Evolutionary conservation across 108 stramenopile genomes (phyloP).

Genomic region (Bacterosira constricta): DNA sequence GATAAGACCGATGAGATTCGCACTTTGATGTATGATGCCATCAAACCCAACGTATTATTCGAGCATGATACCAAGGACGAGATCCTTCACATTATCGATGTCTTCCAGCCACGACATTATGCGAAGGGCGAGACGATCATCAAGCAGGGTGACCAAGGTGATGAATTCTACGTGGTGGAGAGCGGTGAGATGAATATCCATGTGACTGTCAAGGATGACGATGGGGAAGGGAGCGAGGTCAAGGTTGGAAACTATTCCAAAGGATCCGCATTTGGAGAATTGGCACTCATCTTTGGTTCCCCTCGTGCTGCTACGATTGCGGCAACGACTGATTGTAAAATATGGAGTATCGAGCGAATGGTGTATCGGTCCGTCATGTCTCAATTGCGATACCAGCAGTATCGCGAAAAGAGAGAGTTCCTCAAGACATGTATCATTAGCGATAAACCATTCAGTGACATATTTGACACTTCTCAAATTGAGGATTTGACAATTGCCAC

Average conservation of each 20-base stretch:
- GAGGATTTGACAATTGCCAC: slow-evolving; percentile 63
- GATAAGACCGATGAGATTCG: slow-evolving; percentile 32
- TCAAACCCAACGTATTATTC: slow-evolving; percentile 71
- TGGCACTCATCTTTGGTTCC: slow-evolving; percentile 80
- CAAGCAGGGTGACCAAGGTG: slow-evolving; percentile 79
- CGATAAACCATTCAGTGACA: slow-evolving; percentile 40
- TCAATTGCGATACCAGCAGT: slow-evolving; percentile 59
- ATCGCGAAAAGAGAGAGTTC: slow-evolving; percentile 59
- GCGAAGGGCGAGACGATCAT: slow-evolving; percentile 52
- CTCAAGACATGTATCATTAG: slow-evolving; percentile 64
- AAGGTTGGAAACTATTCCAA: slow-evolving; percentile 52
- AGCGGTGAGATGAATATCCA: slow-evolving; percentile 18
- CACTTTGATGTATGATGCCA: slow-evolving; percentile 59
- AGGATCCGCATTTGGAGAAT: slow-evolving; percentile 70
- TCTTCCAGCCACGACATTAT: slow-evolving; percentile 56
- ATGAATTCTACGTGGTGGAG: slow-evolving; percentile 78
- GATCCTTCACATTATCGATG: slow-evolving; percentile 68
- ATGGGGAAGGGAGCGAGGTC: slow-evolving; percentile 20
- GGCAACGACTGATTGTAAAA: slow-evolving; percentile 52
- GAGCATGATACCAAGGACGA: slow-evolving; percentile 59
- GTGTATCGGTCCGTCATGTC: slow-evolving; percentile 69
- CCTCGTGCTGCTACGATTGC: slow-evolving; percentile 90
- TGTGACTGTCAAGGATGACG: background rate
- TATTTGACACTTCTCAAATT: slow-evolving; percentile 56
- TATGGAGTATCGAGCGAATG: slow-evolving; percentile 85